phyloP scores from a whole-genome alignment of 169 alveolate genomes.

The Plasmodium ovale region DNA sequence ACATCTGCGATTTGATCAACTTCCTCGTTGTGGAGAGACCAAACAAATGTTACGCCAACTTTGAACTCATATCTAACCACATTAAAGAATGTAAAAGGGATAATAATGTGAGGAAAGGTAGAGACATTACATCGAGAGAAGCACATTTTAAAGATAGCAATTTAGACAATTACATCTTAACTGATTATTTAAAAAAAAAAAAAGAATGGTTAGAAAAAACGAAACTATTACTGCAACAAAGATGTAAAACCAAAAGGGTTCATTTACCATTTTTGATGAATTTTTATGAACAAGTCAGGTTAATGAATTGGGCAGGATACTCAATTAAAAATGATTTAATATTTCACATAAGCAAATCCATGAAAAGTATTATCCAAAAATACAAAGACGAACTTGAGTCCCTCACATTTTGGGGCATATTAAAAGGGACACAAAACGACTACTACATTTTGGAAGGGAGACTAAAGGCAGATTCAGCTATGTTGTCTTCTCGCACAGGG shows the following conservation, averaged over 20 bases:
- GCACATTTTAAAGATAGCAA: background rate
- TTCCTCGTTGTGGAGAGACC: constrained; percentile 66
- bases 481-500: background rate
- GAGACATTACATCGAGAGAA: background rate
- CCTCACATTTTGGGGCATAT: constrained; percentile 55
- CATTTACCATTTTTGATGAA: constrained; percentile 32
- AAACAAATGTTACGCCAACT: constrained; percentile 45
- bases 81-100: constrained; percentile 50
- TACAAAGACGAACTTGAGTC: constrained; percentile 29
- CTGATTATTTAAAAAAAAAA: constrained; percentile 30
- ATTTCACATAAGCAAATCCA: constrained; percentile 20
- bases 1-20: constrained; percentile 45
- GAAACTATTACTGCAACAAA: constrained; percentile 2
- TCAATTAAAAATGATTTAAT: constrained; percentile 26
- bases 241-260: background rate
- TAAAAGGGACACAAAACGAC: constrained; percentile 51
- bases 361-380: constrained; percentile 36
- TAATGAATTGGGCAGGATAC: constrained; percentile 74
- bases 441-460: constrained; percentile 59
- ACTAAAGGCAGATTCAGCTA: constrained; percentile 5
- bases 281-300: constrained; percentile 37
- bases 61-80: constrained; percentile 64
- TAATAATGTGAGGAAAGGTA: background rate
- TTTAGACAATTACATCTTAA: constrained; percentile 40
- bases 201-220: constrained; percentile 53